Evolutionary conservation across 2,329 filamentous ascomycete genomes (phyloP).

Genomic region (Talaromyces sp.): DNA sequence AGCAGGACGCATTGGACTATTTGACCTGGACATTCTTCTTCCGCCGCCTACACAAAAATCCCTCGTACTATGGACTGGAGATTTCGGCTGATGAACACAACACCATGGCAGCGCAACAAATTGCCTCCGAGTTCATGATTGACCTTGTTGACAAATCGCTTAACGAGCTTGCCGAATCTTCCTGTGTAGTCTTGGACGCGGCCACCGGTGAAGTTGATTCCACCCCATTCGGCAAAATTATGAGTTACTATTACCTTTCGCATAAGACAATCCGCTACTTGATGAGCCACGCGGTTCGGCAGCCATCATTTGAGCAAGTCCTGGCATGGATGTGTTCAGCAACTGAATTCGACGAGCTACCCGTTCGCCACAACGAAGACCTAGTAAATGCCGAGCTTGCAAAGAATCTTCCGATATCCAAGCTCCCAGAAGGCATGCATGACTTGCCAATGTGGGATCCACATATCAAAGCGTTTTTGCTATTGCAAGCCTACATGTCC

Average conservation of each 20-base stretch:
- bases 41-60: slow-evolving; percentile 93
- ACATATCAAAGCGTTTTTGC: slow-evolving; percentile 90
- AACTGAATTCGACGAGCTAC: slow-evolving; percentile 94
- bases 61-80: slow-evolving; percentile 93
- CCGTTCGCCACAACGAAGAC: slow-evolving; percentile 96
- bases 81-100: slow-evolving; percentile 91
- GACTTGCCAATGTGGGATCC: slow-evolving; percentile 92
- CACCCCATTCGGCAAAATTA: slow-evolving; percentile 92
- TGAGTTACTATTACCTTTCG: slow-evolving; percentile 98
- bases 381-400: slow-evolving; percentile 91
- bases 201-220: slow-evolving; percentile 81
- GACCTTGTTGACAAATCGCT: slow-evolving; percentile 86
- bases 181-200: slow-evolving; percentile 75
- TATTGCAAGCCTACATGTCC: slow-evolving; percentile 92
- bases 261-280: slow-evolving; percentile 91
- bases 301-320: slow-evolving; percentile 74
- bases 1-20: slow-evolving; percentile 96
- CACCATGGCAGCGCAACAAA: slow-evolving; percentile 74
- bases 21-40: slow-evolving; percentile 99
- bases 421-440: slow-evolving; percentile 52
- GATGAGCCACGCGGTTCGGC: slow-evolving; percentile 67
- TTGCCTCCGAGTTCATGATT: slow-evolving; percentile 93
- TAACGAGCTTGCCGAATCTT: slow-evolving; percentile 73
- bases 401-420: slow-evolving; percentile 69
- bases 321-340: slow-evolving; percentile 90